These are phyloP conservation scores for Colletotrichum tropicicola DNA, from an alignment of 2,329 filamentous ascomycete genomes.

Conservation along the genomic window DNA sequence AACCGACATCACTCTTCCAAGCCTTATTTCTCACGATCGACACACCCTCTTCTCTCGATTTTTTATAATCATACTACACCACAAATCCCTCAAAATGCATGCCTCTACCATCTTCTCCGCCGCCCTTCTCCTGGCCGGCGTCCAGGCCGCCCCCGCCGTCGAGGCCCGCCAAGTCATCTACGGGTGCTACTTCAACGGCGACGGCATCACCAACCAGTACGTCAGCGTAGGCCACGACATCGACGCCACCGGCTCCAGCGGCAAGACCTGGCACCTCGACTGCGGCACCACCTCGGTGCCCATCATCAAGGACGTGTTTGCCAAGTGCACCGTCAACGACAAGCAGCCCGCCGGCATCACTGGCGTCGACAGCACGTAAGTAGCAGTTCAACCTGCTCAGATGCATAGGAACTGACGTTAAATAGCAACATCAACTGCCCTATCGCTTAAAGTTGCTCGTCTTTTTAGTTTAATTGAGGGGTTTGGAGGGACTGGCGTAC, in stretches of 20 bases:
- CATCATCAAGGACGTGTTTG: constrained; percentile 20
- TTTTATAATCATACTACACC: not conserved
- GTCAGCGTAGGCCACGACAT: constrained; percentile 9
- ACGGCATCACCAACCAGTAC: constrained; percentile 7
- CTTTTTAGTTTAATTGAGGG: not conserved
- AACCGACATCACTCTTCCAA: not conserved
- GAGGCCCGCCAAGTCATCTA: constrained; percentile 14
- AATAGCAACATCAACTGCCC: constrained; percentile 23
- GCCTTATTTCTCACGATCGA: not conserved
- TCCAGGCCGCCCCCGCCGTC: constrained; percentile 7
- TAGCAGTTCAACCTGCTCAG: not conserved
- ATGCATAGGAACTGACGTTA: too few species aligned
- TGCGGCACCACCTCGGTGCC: constrained; percentile 10
- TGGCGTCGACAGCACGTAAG: not conserved
- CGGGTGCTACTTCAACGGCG: constrained; percentile 18
- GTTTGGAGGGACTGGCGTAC: not conserved
- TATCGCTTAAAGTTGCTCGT: not conserved
- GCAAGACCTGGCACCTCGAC: constrained; percentile 14
- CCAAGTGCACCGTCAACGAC: constrained; percentile 11
- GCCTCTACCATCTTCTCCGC: not conserved
- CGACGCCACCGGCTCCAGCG: not conserved
- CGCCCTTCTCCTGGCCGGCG: constrained; percentile 1
- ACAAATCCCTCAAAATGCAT: not conserved
- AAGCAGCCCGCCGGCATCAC: constrained; percentile 1
- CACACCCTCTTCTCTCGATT: not conserved